Evolutionary conservation across 192 early-diverging fungal species (phyloP).

Genomic region (Gamsiella multidivaricata): DNA sequence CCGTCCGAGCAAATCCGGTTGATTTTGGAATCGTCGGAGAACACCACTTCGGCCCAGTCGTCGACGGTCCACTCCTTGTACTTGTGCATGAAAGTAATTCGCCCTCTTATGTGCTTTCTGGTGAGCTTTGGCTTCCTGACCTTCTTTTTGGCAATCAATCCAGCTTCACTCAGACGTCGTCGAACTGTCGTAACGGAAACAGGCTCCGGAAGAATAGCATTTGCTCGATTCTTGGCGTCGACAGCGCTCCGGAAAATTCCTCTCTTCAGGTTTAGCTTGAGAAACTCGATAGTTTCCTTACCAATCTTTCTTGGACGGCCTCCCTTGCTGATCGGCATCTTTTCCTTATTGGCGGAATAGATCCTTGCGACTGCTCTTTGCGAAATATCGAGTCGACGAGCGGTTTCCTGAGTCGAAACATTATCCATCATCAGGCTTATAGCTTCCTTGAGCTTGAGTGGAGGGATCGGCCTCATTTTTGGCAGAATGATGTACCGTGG

Average conservation of each 20-base stretch:
- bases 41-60: slow-evolving; percentile 15
- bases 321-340: slow-evolving; percentile 9
- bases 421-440: too few species aligned
- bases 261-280: slow-evolving; percentile 6
- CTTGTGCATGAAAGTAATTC: slow-evolving; percentile 15
- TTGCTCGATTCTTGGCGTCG: neutral
- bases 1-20: too few species aligned
- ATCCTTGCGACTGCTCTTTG: too few species aligned
- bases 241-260: neutral
- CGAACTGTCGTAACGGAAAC: slow-evolving; percentile 6
- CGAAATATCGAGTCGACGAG: too few species aligned
- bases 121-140: slow-evolving; percentile 8
- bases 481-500: too few species aligned
- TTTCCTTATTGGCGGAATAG: too few species aligned
- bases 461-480: too few species aligned
- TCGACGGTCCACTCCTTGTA: slow-evolving; percentile 37
- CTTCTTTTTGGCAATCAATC: slow-evolving; percentile 15
- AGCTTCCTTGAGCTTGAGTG: too few species aligned
- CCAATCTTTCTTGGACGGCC: slow-evolving; percentile 7
- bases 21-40: too few species aligned
- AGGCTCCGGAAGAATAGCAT: neutral
- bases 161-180: slow-evolving; percentile 6
- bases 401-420: too few species aligned
- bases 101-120: neutral
- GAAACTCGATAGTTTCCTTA: neutral